Evolutionary conservation across 352 stramenopile species (phyloP).

Genomic region (Pythium myriotylum): DNA sequence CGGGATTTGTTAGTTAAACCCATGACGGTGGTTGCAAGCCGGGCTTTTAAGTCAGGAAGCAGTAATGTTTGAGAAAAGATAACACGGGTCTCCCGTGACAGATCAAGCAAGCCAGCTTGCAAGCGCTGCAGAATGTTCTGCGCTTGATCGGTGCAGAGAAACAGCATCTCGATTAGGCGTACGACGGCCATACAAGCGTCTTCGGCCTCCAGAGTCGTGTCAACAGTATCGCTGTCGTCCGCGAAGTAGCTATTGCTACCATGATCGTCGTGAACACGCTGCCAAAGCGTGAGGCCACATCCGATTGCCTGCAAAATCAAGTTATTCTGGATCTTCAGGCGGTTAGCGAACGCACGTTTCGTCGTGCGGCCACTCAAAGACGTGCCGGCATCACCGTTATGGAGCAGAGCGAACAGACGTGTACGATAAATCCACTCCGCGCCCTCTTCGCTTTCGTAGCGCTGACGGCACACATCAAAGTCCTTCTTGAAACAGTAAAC

Average conservation of each 20-base stretch:
- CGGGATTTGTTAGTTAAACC: slow-evolving; percentile 75
- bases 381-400: slow-evolving; percentile 40
- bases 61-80: slow-evolving; percentile 69
- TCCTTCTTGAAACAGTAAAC: slow-evolving; percentile 83
- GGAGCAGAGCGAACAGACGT: slow-evolving; percentile 60
- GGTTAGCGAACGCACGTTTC: slow-evolving; percentile 35
- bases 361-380: slow-evolving; percentile 24
- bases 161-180: slow-evolving; percentile 82
- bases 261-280: slow-evolving; percentile 59
- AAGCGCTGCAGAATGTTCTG: slow-evolving; percentile 76
- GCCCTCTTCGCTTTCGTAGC: slow-evolving; percentile 49
- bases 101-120: slow-evolving; percentile 54
- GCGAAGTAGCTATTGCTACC: slow-evolving; percentile 1
- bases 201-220: slow-evolving; percentile 50
- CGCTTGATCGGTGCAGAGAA: slow-evolving; percentile 70
- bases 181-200: slow-evolving; percentile 63
- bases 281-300: slow-evolving; percentile 60
- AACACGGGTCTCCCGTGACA: slow-evolving; percentile 52
- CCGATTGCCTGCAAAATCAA: slow-evolving; percentile 67
- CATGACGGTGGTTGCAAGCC: slow-evolving; percentile 65
- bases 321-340: slow-evolving; percentile 58
- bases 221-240: slow-evolving; percentile 23
- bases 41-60: slow-evolving; percentile 57
- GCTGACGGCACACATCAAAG: slow-evolving; percentile 51
- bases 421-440: slow-evolving; percentile 61